These are phyloP conservation scores for Vanrija sp. DNA, from an alignment of 1,284 basidiomycete genomes.

Conservation along the genomic window DNA sequence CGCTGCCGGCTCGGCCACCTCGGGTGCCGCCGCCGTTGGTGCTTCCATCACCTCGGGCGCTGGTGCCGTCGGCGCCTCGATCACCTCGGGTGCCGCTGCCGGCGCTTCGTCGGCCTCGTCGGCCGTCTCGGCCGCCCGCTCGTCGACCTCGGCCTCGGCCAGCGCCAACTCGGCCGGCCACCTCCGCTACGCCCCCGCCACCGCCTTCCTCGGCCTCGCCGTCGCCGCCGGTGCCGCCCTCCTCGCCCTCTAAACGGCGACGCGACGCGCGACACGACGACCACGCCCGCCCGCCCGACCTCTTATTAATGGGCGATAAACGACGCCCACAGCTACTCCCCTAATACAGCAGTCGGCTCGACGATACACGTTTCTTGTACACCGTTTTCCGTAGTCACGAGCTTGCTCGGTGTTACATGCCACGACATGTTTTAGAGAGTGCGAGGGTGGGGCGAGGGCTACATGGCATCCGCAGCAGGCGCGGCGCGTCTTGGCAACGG, in stretches of 20 bases:
- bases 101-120: not conserved
- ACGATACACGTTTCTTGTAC: too few relatives aligned
- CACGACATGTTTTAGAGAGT: too few relatives aligned
- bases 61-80: not conserved
- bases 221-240: not conserved
- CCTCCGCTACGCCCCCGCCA: not conserved
- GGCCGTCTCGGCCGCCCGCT: slow-evolving; percentile 1
- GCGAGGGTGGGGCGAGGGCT: too few relatives aligned
- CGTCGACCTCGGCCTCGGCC: slow-evolving; percentile 4
- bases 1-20: not conserved
- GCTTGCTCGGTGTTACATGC: too few relatives aligned
- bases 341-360: too few relatives aligned
- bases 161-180: not conserved
- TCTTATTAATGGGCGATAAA: too few relatives aligned
- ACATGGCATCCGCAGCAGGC: too few relatives aligned
- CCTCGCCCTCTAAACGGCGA: not conserved
- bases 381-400: too few relatives aligned
- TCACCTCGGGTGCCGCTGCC: not conserved
- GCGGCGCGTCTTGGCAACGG: too few relatives aligned
- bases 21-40: not conserved
- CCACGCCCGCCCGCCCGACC: too few relatives aligned
- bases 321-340: too few relatives aligned
- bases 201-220: slow-evolving; percentile 7
- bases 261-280: too few relatives aligned
- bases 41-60: not conserved